These are phyloP conservation scores for Hordeum pubiflorum DNA, from an alignment of 202 grass and related monocot genomes.

Conservation along the genomic window DNA sequence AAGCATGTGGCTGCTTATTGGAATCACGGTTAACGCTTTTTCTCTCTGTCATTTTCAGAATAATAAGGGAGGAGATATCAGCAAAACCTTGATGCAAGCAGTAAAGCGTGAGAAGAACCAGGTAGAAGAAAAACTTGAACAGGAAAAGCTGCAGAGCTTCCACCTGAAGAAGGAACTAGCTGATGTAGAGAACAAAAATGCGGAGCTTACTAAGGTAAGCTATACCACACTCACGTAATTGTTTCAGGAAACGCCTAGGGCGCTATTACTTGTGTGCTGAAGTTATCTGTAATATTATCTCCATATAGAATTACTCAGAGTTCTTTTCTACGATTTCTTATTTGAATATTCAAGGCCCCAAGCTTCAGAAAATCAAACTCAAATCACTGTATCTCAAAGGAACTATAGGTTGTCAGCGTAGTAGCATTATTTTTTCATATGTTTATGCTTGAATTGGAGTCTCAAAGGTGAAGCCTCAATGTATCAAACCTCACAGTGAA, in stretches of 20 bases:
- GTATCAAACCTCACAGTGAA: not conserved
- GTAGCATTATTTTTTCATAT: not conserved
- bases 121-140: constrained; percentile 45
- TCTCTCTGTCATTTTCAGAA: constrained; percentile 16
- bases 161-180: constrained; percentile 46
- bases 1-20: not conserved
- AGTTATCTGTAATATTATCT: not conserved
- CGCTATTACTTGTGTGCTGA: not conserved
- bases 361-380: constrained; percentile 14
- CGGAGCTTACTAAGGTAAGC: constrained; percentile 54
- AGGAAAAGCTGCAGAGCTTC: constrained; percentile 39
- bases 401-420: not conserved
- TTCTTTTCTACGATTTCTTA: not conserved
- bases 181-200: constrained; percentile 41
- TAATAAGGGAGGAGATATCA: constrained; percentile 31
- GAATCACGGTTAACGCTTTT: not conserved
- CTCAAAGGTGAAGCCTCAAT: not conserved
- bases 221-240: constrained; percentile 12
- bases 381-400: not conserved
- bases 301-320: not conserved
- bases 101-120: constrained; percentile 34
- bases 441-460: not conserved
- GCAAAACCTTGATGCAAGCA: constrained; percentile 27
- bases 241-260: not conserved
- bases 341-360: not conserved